A percentile compares a stretch with the other conserved stretches of the same genome.
phyloP scores from a whole-genome alignment of 441 rosid species.

The Mallotus japonicus region DNA sequence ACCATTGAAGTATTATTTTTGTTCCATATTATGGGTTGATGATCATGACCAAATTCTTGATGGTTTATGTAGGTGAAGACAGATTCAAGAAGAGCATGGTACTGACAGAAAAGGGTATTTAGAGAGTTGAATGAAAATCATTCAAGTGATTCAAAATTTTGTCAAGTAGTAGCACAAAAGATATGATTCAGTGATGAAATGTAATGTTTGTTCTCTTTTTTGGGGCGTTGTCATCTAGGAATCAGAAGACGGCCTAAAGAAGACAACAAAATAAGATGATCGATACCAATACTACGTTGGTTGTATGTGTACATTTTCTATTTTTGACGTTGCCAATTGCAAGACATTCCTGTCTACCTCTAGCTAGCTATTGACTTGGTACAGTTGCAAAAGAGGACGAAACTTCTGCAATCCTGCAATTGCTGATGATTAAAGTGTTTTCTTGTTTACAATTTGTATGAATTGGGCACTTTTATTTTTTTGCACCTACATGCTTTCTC shows the following conservation, averaged over 20 bases:
- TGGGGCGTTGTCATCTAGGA: background rate
- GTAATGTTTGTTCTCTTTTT: constrained; percentile 1
- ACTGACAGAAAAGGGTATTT: constrained; percentile 37
- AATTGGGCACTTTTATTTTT: no score
- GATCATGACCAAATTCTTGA: background rate
- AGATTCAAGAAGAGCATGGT: constrained; percentile 2
- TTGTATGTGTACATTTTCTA: no score
- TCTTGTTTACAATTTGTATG: no score
- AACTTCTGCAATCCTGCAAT: no score
- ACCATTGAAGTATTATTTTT: background rate
- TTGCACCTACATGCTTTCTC: no score
- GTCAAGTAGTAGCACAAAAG: background rate
- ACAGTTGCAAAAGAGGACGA: no score
- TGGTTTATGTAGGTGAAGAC: constrained; percentile 24
- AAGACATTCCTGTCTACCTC: no score
- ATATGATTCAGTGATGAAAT: background rate
- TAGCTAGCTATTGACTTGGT: no score
- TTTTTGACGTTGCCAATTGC: no score
- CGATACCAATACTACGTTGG: background rate
- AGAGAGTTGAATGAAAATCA: constrained; percentile 7
- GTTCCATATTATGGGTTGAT: background rate
- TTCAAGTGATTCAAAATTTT: constrained; percentile 15
- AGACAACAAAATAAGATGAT: background rate
- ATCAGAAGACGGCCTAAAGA: constrained; percentile 8
- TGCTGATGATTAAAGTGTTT: no score